Base-by-base conservation (phyloP, 371 early-diverging fungal genomes). In the Haplosporangium sp. region DNA sequence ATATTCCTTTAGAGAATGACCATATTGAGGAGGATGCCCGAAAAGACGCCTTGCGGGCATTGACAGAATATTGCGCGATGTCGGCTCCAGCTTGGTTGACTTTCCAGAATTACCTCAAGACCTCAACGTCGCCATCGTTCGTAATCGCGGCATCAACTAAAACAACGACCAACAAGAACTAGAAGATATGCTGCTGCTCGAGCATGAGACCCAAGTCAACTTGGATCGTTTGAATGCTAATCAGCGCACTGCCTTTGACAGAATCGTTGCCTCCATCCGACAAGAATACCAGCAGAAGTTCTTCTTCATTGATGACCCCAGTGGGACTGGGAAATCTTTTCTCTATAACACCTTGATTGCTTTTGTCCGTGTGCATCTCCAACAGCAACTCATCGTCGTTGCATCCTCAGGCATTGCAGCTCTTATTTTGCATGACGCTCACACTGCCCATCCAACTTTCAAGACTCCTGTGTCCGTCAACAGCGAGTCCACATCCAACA, bases 391-490 rank as follows among this genome's bases (percentile, higher is more conserved):
- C 14, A 51, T 75, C 21, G 70, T 64, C 16, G 64, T 76, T 1
- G 74, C 83, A 0, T 64, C 75, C 0, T 74, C 64, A 6, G 80
- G 81, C 4, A 74, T 74, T 55, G 84, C 79, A 23, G 72, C 81
- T 21, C 20, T 81, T 14, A 51, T 83, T 2, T 52, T 83, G 14
- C 40, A 62, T 14, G 81, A 73, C 50, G 75, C 81, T 4, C 51
- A 71, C 4, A 80, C 82, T 36, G 77, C 73, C 8, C 82, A 77
- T 45, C 76, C 74, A 0, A n/a, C 13, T 0, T 81, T 82, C 64
- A 67, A 62, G 47, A 74, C 77, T 12, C 75, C 75, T 4, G 13
- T 82, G 13, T 37, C 45, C 16, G 42, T 73, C 14, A 9, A 65
- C 40, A 55, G 55, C 7, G 7, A 45, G 21, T 66, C 71, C 0